A percentile compares a stretch with the other conserved stretches of the same genome.
These are phyloP conservation scores for Coniferiporia weirii DNA, from an alignment of 1,284 basidiomycete species.

Conservation along the genomic window DNA sequence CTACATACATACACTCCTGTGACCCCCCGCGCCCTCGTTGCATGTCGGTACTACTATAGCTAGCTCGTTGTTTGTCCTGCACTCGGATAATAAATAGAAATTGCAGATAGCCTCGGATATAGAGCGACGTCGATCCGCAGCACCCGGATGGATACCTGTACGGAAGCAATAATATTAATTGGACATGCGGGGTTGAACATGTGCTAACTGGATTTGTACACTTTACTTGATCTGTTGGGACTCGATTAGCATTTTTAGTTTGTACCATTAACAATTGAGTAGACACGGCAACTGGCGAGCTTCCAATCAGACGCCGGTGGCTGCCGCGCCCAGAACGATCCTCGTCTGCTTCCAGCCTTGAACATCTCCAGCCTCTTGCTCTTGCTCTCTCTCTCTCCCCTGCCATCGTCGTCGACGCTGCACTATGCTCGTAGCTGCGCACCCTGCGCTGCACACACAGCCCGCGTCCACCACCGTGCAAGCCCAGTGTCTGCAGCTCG, in stretches of 20 bases:
- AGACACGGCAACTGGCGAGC: not conserved
- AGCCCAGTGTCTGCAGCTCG: not conserved
- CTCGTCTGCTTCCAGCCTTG: not conserved
- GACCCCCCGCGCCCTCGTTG: not conserved
- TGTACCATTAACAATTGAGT: not conserved
- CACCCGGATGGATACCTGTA: not conserved
- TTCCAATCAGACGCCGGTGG: not conserved
- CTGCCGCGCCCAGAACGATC: not conserved
- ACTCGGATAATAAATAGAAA: not conserved
- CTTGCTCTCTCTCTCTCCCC: not conserved
- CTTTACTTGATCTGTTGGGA: not conserved
- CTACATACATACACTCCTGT: not conserved
- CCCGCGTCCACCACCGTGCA: not conserved
- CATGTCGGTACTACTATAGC: not conserved
- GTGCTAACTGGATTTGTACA: not conserved
- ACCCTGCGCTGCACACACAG: not conserved
- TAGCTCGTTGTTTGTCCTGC: not conserved
- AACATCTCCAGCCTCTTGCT: not conserved
- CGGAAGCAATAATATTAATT: not conserved
- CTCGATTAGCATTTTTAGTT: not conserved
- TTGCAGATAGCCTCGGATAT: not conserved
- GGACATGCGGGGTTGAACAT: not conserved
- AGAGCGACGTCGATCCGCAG: not conserved
- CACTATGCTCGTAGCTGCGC: constrained; percentile 8
- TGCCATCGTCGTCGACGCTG: not conserved